Base-by-base conservation (phyloP, 306 rosid genomes). In the Castanopsis chinensis region DNA sequence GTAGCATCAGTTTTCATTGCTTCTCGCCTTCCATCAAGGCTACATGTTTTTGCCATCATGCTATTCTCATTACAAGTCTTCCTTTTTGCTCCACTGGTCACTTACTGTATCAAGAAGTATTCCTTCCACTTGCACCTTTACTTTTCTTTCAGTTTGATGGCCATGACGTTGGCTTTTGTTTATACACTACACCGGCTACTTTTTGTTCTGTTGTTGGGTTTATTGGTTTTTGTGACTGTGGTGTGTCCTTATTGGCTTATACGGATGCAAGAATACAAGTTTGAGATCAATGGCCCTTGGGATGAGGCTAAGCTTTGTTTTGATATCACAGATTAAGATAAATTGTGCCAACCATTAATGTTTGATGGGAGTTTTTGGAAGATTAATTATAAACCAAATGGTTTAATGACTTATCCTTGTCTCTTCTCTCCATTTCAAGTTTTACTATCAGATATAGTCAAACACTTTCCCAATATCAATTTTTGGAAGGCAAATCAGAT, bases 241-340 rank as follows among this genome's bases (percentile, higher is more conserved):
- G 90, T 91, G 2, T 94, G 98, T 78, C 97, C 98, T 35, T 92
- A 87, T 76, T 92, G 98, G 89, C 98, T 94, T 73, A 91, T 91
- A 75, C 79, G 91, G 77, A 89, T 94, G 81, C 97, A 94, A 76
- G 94, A 91, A 30, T 94, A 89, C 80, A 92, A 92, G 85, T 94
- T 94, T 84, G 97, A 89, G 87, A 92, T 94, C 77, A 88, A 94
- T 81, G 97, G 97, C 52, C 97, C 98, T 3, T 94, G 97, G 98
- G 98, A 94, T 43, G 98, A 94, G 87, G 98, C 94, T 67, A 94
- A 90, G 90, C 98, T 94, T 82, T 92, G 97, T 82, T 92, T 92
- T 83, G 93, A 86, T 78, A 91, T 94, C 17, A 87, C 90, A 72
- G 98, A 94, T 70, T 94, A 89, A 83, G 71, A 77, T 57, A 1